Base-by-base conservation (phyloP, 345 rosid genomes). In the Jatropha curcas region DNA sequence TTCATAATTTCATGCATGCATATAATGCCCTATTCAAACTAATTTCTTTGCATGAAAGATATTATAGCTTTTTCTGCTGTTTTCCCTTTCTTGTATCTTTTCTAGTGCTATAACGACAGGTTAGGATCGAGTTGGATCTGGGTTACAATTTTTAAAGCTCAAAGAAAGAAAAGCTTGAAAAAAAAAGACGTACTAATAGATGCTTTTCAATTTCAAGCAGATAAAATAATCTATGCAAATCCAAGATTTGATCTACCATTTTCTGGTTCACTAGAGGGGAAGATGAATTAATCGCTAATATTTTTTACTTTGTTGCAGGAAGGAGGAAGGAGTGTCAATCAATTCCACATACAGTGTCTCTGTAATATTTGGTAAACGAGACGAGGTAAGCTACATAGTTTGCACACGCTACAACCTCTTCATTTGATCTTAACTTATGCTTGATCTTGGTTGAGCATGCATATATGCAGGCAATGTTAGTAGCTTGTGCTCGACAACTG, bases 281-380 rank as follows among this genome's bases (percentile, higher is more conserved):
- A 22, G 17, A 22, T 2, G 50, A 45, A 62, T 35, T 62, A 30
- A 59, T 31, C 24, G 17, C n/a, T 4, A 10, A 30, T 17, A 31
- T 14, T 31, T 59, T 13, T 41, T 9, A n/a, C n/a, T n/a, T 19
- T 71, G 51, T 63, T 81, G 37, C 55, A 92, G 98, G 82, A 95
- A 92, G 77, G 99, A 95, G 78, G 92, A 88, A 83, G 97, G 92
- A 64, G 80, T 95, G 81, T 83, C 96, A 22, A 77, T 79, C 50
- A 74, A 89, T 73, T 97, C 98, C 56, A 92, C 92, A 52, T 95
- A 81, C 76, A 89, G 63, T 66, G 96, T 95, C 43, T 91, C 96
- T 17, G 94, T 92, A 66, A 77, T 92, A 71, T 91, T 95, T 65
- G 97, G 99, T 71, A 92, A 92, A 83, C 88, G 98, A 67, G 92